A percentile compares a stretch with the other conserved stretches of the same genome.
Conservation (phyloP, 2,329 filamentous ascomycete genomes). For the Epichloe elymi region DNA sequence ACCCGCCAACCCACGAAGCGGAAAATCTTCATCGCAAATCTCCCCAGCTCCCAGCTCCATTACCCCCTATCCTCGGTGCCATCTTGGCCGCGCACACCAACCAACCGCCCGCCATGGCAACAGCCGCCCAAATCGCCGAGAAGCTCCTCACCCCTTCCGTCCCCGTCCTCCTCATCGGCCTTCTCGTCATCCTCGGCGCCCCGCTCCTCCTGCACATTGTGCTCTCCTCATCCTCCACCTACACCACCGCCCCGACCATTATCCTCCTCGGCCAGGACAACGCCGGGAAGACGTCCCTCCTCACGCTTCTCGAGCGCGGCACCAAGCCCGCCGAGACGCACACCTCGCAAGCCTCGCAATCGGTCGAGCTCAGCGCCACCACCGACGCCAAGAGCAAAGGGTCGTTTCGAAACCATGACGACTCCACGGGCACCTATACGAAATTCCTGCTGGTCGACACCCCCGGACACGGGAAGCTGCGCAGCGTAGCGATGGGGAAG, state of each 20-base stretch:
- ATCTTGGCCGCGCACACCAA: too few species aligned
- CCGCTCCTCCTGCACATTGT: constrained; percentile 68
- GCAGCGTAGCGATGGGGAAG: constrained; percentile 49
- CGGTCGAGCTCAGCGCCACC: constrained; percentile 42
- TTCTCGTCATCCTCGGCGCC: constrained; percentile 56
- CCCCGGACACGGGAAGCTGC: constrained; percentile 84
- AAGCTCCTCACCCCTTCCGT: constrained; percentile 46
- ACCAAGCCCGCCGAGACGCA: constrained; percentile 33
- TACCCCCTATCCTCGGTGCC: too few species aligned
- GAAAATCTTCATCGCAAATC: too few species aligned
- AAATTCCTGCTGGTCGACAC: constrained; percentile 76
- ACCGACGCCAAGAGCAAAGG: constrained; percentile 27
- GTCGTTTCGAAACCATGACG: constrained; percentile 44
- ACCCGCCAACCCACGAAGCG: too few species aligned
- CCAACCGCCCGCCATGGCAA: constrained; percentile 19
- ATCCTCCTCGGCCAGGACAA: constrained; percentile 70
- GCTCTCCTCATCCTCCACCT: constrained; percentile 53
- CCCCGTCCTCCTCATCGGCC: constrained; percentile 51
- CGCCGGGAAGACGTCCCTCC: constrained; percentile 75
- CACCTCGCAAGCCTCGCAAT: constrained; percentile 37
- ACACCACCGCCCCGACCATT: constrained; percentile 60
- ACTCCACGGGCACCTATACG: constrained; percentile 41
- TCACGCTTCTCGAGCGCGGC: constrained; percentile 58
- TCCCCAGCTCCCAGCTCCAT: too few species aligned
- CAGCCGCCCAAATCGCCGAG: constrained; percentile 31